These are phyloP conservation scores for Zygoascus flipseniorum DNA, from an alignment of 805 yeast species.

Conservation along the genomic window DNA sequence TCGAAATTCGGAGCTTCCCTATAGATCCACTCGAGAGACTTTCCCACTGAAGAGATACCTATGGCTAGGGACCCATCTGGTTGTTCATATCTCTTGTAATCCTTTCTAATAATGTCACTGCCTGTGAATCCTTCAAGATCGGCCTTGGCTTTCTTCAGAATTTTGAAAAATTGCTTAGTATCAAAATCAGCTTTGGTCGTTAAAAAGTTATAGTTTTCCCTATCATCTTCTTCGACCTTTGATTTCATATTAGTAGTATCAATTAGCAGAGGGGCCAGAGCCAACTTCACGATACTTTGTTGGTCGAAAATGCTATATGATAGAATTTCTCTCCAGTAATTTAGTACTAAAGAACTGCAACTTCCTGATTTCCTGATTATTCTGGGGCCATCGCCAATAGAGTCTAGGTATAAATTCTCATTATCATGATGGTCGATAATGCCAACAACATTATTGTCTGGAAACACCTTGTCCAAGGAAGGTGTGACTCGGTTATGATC, in stretches of 20 bases:
- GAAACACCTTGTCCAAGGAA: conserved; percentile 30
- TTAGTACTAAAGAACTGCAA: conserved; percentile 66
- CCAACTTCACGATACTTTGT: conserved; percentile 33
- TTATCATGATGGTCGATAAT: conserved; percentile 90
- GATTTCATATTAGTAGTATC: conserved; percentile 66
- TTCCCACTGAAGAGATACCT: conserved; percentile 74
- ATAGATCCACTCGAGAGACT: conserved; percentile 47
- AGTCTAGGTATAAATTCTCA: conserved; percentile 40
- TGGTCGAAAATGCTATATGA: conserved; percentile 7
- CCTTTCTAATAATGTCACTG: conserved; percentile 64
- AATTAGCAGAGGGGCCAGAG: conserved; percentile 59
- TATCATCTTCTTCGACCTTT: conserved; percentile 54
- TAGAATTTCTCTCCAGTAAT: conserved; percentile 36
- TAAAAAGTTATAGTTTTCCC: conserved; percentile 36
- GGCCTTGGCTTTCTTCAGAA: conserved; percentile 44
- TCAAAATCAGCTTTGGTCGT: conserved; percentile 15
- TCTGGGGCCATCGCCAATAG: conserved; percentile 42
- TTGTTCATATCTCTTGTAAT: conserved; percentile 63
- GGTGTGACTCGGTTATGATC: conserved; percentile 72
- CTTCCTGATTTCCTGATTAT: conserved; percentile 61
- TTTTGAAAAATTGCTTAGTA: conserved; percentile 23
- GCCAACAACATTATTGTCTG: conserved; percentile 43
- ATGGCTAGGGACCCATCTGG: conserved; percentile 30
- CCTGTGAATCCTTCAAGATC: conserved; percentile 54
- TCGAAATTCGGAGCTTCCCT: conserved; percentile 23